Base-by-base conservation (phyloP, 1,284 basidiomycete species). In the Malassezia vespertilionis region DNA sequence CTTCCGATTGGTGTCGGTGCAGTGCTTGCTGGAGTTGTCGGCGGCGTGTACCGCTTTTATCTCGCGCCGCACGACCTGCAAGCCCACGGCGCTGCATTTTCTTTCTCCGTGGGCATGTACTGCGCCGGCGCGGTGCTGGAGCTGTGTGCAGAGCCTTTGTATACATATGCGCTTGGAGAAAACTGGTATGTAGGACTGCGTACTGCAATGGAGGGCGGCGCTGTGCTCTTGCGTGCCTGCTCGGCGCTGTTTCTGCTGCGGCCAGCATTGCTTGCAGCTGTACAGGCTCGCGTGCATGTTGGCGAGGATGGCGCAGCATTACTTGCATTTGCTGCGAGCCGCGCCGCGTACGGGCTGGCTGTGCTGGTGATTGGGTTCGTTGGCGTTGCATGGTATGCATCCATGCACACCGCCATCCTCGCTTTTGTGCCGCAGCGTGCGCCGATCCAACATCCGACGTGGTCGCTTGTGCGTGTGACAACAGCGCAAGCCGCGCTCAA, bases 401-500 rank as follows among this genome's bases (percentile, higher is more conserved):
- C 40, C n/a, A 4, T 5, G 30, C 42, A 38, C 7, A 9, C 10
- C 3, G 36, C 23, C 14, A 6, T 27, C 11, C 1, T 6, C 2
- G 27, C 48, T 30, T 20, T 26, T 18, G 9, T 35, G 10, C 42
- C 48, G 1, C 2, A 7, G 21, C 12, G 28, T 23, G 22, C 8
- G 3, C 31, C 27, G 15, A 12, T 21, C 33, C 32, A 28, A 20
- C 32, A 20, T 2, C 32, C 40, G 14, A 34, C 34, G 22, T 26
- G 56, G 33, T 46, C 44, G 22, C 75, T 90, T 2, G 81, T 83
- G 0, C 71, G 78, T 44, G 85, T 82, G 0, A 86, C 96, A 78
- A 86, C 83, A 4, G 76, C 75, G 5, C 89, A 95, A 70, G 86
- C 84, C 2, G 60, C 93, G 3, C 76, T 96, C 59, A 97, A 97